These are phyloP conservation scores for Penicillium taxi DNA, from an alignment of 495 filamentous ascomycete genomes.

Conservation along the genomic window DNA sequence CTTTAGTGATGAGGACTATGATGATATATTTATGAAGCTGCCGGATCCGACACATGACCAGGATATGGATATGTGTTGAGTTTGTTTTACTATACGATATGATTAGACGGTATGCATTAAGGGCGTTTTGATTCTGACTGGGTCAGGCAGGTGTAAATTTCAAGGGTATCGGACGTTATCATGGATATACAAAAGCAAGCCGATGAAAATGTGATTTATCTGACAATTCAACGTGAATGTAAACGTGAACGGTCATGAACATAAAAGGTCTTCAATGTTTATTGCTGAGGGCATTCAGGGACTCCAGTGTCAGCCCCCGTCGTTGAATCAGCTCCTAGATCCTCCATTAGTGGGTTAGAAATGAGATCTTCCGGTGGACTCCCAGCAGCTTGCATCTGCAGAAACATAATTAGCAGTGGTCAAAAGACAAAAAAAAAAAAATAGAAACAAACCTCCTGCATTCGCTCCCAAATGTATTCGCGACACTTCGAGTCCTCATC, in stretches of 20 bases:
- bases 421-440: constrained; percentile 4
- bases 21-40: constrained; percentile 42
- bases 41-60: constrained; percentile 26
- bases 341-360: constrained; percentile 53
- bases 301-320: constrained; percentile 17
- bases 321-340: constrained; percentile 16
- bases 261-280: not conserved
- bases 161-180: constrained; percentile 19
- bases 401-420: constrained; percentile 12
- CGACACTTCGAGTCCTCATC: constrained; percentile 76
- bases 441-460: constrained; percentile 73
- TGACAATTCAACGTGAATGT: too few species aligned
- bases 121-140: constrained; percentile 12
- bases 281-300: constrained; percentile 39
- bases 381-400: constrained; percentile 87
- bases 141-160: constrained; percentile 10
- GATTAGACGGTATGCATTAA: too few species aligned
- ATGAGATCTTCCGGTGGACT: constrained; percentile 85
- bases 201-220: constrained; percentile 10
- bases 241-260: not conserved
- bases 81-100: too few species aligned
- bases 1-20: constrained; percentile 52
- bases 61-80: constrained; percentile 38
- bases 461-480: constrained; percentile 89
- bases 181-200: constrained; percentile 21